These are phyloP conservation scores for Suaeda aralocaspica DNA, from an alignment of 148 eudicot genomes.

Conservation along the genomic window DNA sequence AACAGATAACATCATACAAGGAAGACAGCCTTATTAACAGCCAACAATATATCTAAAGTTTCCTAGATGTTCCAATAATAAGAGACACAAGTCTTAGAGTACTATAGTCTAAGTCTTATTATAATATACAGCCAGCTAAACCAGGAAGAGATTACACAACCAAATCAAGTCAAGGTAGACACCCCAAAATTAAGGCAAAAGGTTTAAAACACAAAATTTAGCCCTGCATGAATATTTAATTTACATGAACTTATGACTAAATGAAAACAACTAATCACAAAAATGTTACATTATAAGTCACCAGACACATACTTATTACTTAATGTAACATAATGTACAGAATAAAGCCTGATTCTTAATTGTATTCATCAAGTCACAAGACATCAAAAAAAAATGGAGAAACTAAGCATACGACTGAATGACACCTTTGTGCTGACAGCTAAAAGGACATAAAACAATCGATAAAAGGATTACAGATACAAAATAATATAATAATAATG, in stretches of 20 bases:
- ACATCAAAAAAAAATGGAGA: neutral
- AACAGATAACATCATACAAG: neutral
- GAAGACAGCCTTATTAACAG: too few relatives aligned
- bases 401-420: neutral
- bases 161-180: too few relatives aligned
- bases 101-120: too few relatives aligned
- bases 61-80: too few relatives aligned
- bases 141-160: too few relatives aligned
- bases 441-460: neutral
- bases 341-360: neutral
- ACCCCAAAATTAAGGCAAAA: neutral
- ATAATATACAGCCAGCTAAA: too few relatives aligned
- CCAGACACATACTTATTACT: neutral
- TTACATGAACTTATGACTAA: neutral
- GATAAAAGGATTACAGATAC: neutral
- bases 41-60: neutral
- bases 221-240: neutral
- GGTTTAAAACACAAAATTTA: neutral
- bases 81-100: too few relatives aligned
- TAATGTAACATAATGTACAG: too few relatives aligned
- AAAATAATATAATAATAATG: too few relatives aligned
- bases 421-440: neutral
- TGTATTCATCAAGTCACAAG: neutral
- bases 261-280: neutral
- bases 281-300: neutral